A percentile compares a stretch with the other conserved stretches of the same genome.
These are phyloP conservation scores for Colletotrichum melonis DNA, from an alignment of 2,329 filamentous ascomycete species.

Conservation along the genomic window DNA sequence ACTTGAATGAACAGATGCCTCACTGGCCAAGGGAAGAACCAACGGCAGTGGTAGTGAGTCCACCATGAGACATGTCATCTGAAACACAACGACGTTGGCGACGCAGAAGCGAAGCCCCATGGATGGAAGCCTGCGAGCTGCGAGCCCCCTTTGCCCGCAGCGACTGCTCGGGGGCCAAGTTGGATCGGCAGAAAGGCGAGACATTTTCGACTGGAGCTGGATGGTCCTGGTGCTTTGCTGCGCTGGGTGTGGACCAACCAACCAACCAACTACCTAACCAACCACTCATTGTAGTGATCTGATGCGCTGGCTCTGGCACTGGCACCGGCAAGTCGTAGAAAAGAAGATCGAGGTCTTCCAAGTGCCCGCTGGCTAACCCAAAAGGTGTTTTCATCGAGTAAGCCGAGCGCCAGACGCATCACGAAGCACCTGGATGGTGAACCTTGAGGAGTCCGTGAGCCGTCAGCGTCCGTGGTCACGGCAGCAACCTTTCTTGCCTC, in stretches of 20 bases:
- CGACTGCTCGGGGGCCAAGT: not conserved
- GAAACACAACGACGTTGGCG: not conserved
- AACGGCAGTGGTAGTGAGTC: not conserved
- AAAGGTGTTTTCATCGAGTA: not conserved
- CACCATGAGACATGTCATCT: not conserved
- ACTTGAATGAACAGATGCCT: not conserved
- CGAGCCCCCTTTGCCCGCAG: not conserved
- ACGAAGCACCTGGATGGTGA: not conserved
- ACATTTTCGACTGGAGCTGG: not conserved
- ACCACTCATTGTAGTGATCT: not conserved
- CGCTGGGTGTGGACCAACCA: not conserved
- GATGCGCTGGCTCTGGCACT: not conserved
- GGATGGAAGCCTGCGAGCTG: not conserved
- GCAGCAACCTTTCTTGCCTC: not conserved
- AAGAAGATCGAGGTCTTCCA: not conserved
- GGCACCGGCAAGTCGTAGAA: not conserved
- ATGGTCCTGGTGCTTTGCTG: not conserved
- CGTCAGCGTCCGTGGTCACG: not conserved
- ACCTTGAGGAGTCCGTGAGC: not conserved
- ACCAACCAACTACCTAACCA: not conserved
- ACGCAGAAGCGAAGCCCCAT: not conserved
- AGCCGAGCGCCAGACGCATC: not conserved
- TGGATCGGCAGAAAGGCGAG: constrained; percentile 5
- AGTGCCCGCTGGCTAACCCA: not conserved
- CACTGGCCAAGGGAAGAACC: not conserved